phyloP scores from a whole-genome alignment of 1,139 yeast species.

The Saccharomycopsis crataegensis region DNA sequence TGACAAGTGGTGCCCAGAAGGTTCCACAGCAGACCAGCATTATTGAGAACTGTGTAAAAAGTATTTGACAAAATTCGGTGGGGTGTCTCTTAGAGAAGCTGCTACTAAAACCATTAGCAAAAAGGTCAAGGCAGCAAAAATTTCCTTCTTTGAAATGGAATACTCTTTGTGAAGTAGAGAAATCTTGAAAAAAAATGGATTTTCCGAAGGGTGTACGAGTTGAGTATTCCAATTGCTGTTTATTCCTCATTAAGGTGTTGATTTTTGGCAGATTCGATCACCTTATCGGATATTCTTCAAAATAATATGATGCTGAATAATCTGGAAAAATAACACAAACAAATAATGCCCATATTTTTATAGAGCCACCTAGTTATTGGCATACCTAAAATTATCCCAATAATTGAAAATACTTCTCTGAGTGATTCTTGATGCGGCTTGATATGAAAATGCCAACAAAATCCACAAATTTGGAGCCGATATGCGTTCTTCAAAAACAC shows the following conservation, averaged over 20 bases:
- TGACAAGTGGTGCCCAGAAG: conserved; percentile 47
- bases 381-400: no score
- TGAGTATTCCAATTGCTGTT: conserved; percentile 58
- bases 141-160: conserved; percentile 69
- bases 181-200: conserved; percentile 51
- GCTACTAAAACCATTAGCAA: conserved; percentile 48
- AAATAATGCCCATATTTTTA: no score
- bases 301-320: conserved; percentile 42
- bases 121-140: conserved; percentile 45
- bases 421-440: no score
- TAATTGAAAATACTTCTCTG: no score
- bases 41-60: conserved; percentile 40
- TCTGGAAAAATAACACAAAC: no score
- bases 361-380: no score
- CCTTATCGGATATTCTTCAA: conserved; percentile 35
- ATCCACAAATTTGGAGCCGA: no score
- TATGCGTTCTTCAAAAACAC: no score
- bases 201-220: conserved; percentile 47
- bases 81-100: conserved; percentile 67
- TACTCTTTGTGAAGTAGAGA: conserved; percentile 61
- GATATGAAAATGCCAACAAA: no score
- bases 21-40: conserved; percentile 47
- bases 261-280: conserved; percentile 56
- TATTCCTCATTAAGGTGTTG: conserved; percentile 83
- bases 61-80: conserved; percentile 58